These are phyloP conservation scores for Carex scoparia DNA, from an alignment of 176 grass and related monocot genomes.

Conservation along the genomic window DNA sequence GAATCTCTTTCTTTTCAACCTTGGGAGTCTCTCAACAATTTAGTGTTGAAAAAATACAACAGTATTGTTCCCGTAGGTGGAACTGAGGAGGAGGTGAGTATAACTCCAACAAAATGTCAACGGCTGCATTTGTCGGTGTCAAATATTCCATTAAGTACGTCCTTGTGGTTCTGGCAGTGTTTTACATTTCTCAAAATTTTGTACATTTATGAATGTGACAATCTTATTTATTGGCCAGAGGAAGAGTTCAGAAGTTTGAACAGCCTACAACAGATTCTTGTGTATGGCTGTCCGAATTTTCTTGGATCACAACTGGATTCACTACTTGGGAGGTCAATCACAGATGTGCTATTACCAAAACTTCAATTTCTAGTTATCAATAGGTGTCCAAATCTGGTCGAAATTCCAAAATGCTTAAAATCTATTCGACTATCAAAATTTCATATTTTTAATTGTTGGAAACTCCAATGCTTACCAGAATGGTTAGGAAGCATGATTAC, in stretches of 20 bases:
- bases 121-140: rapidly evolving
- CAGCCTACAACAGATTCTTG: background rate
- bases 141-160: background rate
- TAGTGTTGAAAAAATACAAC: background rate
- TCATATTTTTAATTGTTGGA: background rate
- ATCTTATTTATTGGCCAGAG: background rate
- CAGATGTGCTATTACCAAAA: background rate
- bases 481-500: background rate
- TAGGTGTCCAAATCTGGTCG: background rate
- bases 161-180: background rate
- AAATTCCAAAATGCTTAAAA: background rate
- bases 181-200: background rate
- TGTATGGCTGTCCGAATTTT: background rate
- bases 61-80: background rate
- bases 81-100: background rate
- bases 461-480: background rate
- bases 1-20: background rate
- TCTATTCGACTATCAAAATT: background rate
- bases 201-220: background rate
- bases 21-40: background rate
- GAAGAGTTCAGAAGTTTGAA: background rate
- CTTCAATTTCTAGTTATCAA: background rate
- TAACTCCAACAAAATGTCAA: background rate
- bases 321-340: background rate
- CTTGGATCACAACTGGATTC: background rate